A percentile compares a stretch with the other conserved stretches of the same genome.
These are phyloP conservation scores for Tolypocladium amazonense DNA, from an alignment of 2,329 filamentous ascomycete species.

Conservation along the genomic window DNA sequence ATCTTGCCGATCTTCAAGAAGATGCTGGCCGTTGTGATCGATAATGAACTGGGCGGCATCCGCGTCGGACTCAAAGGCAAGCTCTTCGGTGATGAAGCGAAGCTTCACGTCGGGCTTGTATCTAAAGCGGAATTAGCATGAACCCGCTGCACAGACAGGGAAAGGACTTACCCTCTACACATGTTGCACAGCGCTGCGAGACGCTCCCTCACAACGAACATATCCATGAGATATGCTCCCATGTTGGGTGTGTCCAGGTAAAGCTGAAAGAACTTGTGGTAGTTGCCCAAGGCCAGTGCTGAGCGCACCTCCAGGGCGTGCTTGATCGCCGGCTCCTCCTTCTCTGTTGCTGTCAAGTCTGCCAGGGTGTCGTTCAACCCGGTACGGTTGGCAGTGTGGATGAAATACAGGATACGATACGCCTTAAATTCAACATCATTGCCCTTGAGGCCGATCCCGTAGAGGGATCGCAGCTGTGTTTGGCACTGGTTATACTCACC, in stretches of 20 bases:
- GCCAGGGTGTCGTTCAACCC: constrained; percentile 96
- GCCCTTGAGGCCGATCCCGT: constrained; percentile 76
- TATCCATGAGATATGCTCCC: constrained; percentile 98
- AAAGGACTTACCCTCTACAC: constrained; percentile 73
- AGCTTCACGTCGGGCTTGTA: constrained; percentile 87
- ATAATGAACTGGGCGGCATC: constrained; percentile 87
- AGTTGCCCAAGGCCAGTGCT: constrained; percentile 85
- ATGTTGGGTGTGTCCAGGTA: constrained; percentile 93
- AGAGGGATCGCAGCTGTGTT: constrained; percentile 89
- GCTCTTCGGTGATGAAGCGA: constrained; percentile 88
- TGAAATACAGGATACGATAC: constrained; percentile 99
- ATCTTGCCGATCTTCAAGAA: constrained; percentile 68
- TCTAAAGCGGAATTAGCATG: constrained; percentile 46
- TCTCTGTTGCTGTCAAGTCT: constrained; percentile 98
- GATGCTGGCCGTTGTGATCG: constrained; percentile 62
- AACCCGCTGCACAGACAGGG: not conserved
- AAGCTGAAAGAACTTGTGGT: constrained; percentile 94
- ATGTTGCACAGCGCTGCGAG: constrained; percentile 84
- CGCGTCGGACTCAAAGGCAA: constrained; percentile 87
- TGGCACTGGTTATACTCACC: constrained; percentile 99
- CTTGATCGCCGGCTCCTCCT: constrained; percentile 71
- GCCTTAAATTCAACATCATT: constrained; percentile 95
- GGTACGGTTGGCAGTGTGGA: constrained; percentile 96
- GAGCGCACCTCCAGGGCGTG: constrained; percentile 89
- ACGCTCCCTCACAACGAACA: constrained; percentile 93